Conservation (phyloP, 2,329 filamentous ascomycete genomes). For the Pyrenochaeta sp. region DNA sequence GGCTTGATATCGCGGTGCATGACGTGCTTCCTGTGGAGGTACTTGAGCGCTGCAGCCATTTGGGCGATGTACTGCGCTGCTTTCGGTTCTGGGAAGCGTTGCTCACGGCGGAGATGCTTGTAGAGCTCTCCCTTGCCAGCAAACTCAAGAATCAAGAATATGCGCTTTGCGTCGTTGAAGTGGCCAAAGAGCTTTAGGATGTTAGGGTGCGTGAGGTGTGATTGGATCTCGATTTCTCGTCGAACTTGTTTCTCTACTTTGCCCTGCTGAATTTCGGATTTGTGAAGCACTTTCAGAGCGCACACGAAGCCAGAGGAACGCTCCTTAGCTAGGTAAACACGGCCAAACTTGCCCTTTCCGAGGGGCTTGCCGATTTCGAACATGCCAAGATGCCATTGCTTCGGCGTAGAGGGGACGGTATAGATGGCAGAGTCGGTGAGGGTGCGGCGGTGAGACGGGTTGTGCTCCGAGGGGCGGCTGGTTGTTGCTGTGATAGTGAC, state of each 20-base stretch:
- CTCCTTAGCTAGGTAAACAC: slow-evolving; percentile 85
- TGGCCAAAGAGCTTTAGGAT: slow-evolving; percentile 85
- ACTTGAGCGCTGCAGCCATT: slow-evolving; percentile 88
- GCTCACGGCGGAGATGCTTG: slow-evolving; percentile 82
- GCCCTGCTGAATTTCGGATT: slow-evolving; percentile 80
- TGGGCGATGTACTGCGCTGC: slow-evolving; percentile 88
- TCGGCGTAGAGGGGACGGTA: slow-evolving; percentile 47
- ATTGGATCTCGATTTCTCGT: slow-evolving; percentile 89
- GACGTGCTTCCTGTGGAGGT: slow-evolving; percentile 95
- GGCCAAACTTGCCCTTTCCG: slow-evolving; percentile 87
- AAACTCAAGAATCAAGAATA: slow-evolving; percentile 88
- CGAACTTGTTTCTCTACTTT: slow-evolving; percentile 87
- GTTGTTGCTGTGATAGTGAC: slow-evolving; percentile 70
- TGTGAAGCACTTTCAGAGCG: slow-evolving; percentile 86
- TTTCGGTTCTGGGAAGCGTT: slow-evolving; percentile 84
- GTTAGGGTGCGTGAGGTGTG: slow-evolving; percentile 85
- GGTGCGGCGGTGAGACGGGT: slow-evolving; percentile 51
- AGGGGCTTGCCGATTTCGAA: slow-evolving; percentile 90
- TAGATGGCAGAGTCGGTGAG: slow-evolving; percentile 59
- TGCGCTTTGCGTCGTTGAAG: slow-evolving; percentile 88
- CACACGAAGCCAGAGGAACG: slow-evolving; percentile 82
- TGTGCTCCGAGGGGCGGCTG: slow-evolving; percentile 49
- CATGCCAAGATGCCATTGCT: slow-evolving; percentile 86
- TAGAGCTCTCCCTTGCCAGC: slow-evolving; percentile 87
- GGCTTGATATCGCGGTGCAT: slow-evolving; percentile 98